These are phyloP conservation scores for Rhytidiadelphus loreus DNA, from an alignment of 225 moss, liverwort and hornwort genomes.

Conservation along the genomic window DNA sequence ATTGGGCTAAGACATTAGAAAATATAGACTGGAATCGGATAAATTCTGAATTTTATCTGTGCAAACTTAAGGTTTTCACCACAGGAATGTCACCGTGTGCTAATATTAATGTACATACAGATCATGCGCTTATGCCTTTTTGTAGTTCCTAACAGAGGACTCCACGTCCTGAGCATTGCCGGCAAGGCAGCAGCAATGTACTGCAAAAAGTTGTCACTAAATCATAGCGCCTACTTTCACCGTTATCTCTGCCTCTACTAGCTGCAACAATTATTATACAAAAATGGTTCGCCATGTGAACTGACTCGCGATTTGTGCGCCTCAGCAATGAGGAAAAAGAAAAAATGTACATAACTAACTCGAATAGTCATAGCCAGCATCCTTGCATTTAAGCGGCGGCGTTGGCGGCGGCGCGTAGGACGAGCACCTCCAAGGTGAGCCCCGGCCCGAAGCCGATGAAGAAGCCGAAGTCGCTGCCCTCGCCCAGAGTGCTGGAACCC, in stretches of 20 bases:
- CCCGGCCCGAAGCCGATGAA: too few relatives aligned
- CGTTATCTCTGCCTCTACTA: not conserved
- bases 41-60: too few relatives aligned
- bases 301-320: not conserved
- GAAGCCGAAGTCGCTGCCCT: too few relatives aligned
- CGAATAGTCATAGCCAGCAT: too few relatives aligned
- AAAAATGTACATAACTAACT: too few relatives aligned
- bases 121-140: not conserved
- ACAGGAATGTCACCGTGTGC: not conserved
- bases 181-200: not conserved
- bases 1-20: not conserved
- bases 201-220: not conserved
- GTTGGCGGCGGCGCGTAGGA: not conserved
- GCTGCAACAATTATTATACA: not conserved
- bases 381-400: too few relatives aligned
- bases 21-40: rapidly evolving
- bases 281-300: not conserved
- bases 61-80: not conserved
- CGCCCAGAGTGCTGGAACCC: too few relatives aligned
- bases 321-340: too few relatives aligned
- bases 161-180: not conserved
- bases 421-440: not conserved
- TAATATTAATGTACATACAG: not conserved
- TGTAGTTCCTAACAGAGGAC: not conserved
- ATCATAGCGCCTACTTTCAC: not conserved